phyloP scores from a whole-genome alignment of 2,329 filamentous ascomycete species.

The Gliomastix tumulicola region DNA sequence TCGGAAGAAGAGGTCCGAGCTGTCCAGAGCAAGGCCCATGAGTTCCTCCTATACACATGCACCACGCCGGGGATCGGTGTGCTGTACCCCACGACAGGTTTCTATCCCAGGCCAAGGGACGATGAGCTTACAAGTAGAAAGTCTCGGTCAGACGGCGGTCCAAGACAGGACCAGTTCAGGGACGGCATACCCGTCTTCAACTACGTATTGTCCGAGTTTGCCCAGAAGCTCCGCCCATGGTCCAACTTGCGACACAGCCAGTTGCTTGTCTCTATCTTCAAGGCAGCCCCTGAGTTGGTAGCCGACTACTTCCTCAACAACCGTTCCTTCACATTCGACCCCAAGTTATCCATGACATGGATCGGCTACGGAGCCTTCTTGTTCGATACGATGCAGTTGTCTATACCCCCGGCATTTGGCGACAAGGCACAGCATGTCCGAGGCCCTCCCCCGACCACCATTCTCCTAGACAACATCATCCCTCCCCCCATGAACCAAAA shows the following conservation, averaged over 20 bases:
- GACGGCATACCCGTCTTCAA: conserved; percentile 71
- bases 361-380: conserved; percentile 87
- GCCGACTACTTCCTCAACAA: conserved; percentile 82
- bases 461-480: conserved; percentile 79
- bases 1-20: conserved; percentile 33
- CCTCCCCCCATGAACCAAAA: conserved; percentile 78
- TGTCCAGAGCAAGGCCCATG: conserved; percentile 64
- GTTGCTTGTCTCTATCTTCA: conserved; percentile 73
- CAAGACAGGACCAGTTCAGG: conserved; percentile 54
- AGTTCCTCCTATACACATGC: conserved; percentile 69
- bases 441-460: conserved; percentile 69
- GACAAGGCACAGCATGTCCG: conserved; percentile 52
- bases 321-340: conserved; percentile 77
- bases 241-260: conserved; percentile 75
- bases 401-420: conserved; percentile 67
- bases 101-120: conserved; percentile 71
- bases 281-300: conserved; percentile 75
- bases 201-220: conserved; percentile 68
- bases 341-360: conserved; percentile 90
- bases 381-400: conserved; percentile 71
- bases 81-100: conserved; percentile 69
- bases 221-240: conserved; percentile 75
- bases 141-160: too few relatives aligned
- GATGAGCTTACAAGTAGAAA: conserved; percentile 27
- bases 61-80: conserved; percentile 68